Percentiles rank a stretch among this genome's conserved stretches.
Conservation (phyloP, 73 alveolate genomes). For the Tetrahymena malaccensis region DNA sequence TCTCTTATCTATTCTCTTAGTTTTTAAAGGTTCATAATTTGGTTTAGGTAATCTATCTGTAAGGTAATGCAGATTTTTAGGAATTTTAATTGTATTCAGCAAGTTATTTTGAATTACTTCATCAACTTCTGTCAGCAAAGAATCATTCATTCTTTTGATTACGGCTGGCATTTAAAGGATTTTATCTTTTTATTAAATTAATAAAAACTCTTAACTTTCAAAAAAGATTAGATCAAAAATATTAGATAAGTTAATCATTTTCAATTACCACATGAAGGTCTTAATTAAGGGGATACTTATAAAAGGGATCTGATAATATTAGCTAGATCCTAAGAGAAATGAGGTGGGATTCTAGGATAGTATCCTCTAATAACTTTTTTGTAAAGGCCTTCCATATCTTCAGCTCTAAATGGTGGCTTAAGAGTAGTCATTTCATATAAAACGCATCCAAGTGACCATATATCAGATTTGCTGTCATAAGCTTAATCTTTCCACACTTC, state of each 20-base stretch:
- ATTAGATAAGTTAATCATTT: conserved; percentile 17
- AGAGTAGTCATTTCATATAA: conserved; percentile 64
- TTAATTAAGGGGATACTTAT: conserved; percentile 50
- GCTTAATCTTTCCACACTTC: conserved; percentile 61
- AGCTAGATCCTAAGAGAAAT: conserved; percentile 60
- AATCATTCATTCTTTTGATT: conserved; percentile 44
- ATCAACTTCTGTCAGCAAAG: conserved; percentile 21
- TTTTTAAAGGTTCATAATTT: conserved; percentile 41
- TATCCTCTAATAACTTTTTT: conserved; percentile 61
- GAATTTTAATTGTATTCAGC: conserved; percentile 57
- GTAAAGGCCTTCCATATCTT: conserved; percentile 71
- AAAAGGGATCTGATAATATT: conserved; percentile 49
- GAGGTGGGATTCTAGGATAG: conserved; percentile 58
- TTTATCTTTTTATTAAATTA: conserved; percentile 30
- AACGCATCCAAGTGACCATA: conserved; percentile 71
- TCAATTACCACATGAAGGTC: conserved; percentile 64
- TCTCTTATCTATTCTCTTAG: conserved; percentile 27
- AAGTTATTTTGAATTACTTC: conserved; percentile 49
- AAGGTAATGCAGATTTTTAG: conserved; percentile 53
- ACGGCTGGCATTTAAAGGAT: conserved; percentile 46
- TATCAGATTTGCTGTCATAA: conserved; percentile 64
- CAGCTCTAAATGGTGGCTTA: conserved; percentile 72
- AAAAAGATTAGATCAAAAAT: too few species aligned
- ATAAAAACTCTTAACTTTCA: neutral
- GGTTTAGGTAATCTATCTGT: conserved; percentile 64